phyloP scores from a whole-genome alignment of 768 basidiomycete genomes.

The Dacryopinax primogenitus region DNA sequence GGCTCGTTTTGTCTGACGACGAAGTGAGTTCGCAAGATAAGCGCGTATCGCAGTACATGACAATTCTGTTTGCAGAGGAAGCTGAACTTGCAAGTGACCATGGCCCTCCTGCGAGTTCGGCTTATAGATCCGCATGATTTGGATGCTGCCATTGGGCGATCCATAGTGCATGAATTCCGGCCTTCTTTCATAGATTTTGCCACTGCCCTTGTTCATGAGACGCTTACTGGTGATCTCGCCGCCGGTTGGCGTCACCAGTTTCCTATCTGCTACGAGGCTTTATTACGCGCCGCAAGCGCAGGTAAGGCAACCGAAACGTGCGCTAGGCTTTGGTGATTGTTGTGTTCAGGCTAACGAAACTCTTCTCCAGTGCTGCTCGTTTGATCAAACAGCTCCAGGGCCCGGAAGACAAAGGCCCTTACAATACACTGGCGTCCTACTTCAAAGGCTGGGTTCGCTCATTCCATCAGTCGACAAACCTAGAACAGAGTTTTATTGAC shows the following conservation, averaged over 20 bases:
- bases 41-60: slow-evolving; percentile 11
- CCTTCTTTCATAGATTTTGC: slow-evolving; percentile 68
- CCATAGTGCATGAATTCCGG: slow-evolving; percentile 63
- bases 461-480: slow-evolving; percentile 78
- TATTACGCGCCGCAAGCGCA: slow-evolving; percentile 55
- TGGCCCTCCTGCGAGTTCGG: slow-evolving; percentile 71
- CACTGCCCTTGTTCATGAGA: slow-evolving; percentile 73
- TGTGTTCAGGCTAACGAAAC: slow-evolving; percentile 23
- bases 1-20: slow-evolving; percentile 93
- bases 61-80: slow-evolving; percentile 53
- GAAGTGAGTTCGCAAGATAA: slow-evolving; percentile 46
- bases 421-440: neutral
- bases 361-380: slow-evolving; percentile 15
- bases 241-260: slow-evolving; percentile 71
- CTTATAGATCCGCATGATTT: slow-evolving; percentile 64
- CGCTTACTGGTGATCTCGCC: slow-evolving; percentile 66
- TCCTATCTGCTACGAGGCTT: slow-evolving; percentile 62
- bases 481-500: slow-evolving; percentile 89
- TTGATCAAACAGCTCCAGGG: slow-evolving; percentile 3
- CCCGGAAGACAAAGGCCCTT: slow-evolving; percentile 1
- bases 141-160: slow-evolving; percentile 83
- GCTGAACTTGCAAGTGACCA: slow-evolving; percentile 87
- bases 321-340: slow-evolving; percentile 22
- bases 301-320: slow-evolving; percentile 80
- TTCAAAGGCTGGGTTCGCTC: slow-evolving; percentile 70